Evolutionary conservation across 2,329 filamentous ascomycete species (phyloP).

Genomic region (Drechslera avenae): DNA sequence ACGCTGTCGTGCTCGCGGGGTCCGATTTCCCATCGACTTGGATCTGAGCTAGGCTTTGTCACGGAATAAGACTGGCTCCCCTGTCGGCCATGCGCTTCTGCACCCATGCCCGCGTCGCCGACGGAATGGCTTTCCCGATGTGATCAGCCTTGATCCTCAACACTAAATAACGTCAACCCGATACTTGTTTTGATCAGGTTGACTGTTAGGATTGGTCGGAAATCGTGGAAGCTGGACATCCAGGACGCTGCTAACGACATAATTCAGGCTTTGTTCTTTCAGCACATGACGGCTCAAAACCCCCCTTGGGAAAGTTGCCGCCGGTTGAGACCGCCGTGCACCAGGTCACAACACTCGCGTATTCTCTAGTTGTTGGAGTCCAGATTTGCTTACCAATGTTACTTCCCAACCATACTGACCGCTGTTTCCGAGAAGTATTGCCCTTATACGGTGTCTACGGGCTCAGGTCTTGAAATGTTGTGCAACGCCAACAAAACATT

Average conservation of each 20-base stretch:
- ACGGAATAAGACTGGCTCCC: not conserved
- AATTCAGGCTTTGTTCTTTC: too few species aligned
- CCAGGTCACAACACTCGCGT: not conserved
- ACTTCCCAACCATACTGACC: not conserved
- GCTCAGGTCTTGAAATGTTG: constrained; percentile 14
- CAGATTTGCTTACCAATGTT: not conserved
- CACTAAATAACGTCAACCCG: not conserved
- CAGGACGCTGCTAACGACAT: too few species aligned
- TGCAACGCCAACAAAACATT: constrained; percentile 26
- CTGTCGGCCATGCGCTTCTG: constrained; percentile 7
- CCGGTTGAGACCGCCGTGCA: not conserved
- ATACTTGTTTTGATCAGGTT: not conserved
- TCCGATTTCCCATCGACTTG: constrained; percentile 3
- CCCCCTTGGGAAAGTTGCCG: too few species aligned
- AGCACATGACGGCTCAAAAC: too few species aligned
- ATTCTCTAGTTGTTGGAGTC: not conserved
- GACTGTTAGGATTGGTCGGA: too few species aligned
- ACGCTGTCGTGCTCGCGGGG: constrained; percentile 10
- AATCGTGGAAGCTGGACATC: too few species aligned
- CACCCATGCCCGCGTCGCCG: constrained; percentile 5
- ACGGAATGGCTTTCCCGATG: constrained; percentile 7
- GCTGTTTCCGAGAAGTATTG: constrained; percentile 4
- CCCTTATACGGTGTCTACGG: constrained; percentile 22
- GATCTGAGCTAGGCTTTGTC: constrained; percentile 5
- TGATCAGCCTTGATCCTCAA: not conserved